Evolutionary conservation across 768 basidiomycete genomes (phyloP).

Genomic region (Tricholoma sp.): DNA sequence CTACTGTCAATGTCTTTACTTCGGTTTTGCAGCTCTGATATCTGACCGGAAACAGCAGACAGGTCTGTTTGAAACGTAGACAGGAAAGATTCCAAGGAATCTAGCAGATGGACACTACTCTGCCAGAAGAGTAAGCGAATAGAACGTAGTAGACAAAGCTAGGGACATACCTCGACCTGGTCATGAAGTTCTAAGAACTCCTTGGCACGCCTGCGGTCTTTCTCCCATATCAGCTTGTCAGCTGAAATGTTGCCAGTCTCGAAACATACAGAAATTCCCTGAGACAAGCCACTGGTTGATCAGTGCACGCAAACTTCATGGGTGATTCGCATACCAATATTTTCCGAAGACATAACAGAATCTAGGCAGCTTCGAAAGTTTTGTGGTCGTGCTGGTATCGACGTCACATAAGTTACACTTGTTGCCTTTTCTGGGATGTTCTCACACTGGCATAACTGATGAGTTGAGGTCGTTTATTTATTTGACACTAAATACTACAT

Average conservation of each 20-base stretch:
- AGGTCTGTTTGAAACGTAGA: conserved; percentile 95
- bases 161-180: conserved; percentile 68
- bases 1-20: conserved; percentile 88
- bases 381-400: background rate
- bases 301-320: background rate
- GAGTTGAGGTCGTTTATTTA: no score
- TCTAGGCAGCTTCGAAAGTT: background rate
- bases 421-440: background rate
- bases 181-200: conserved; percentile 89
- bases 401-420: no score
- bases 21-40: conserved; percentile 86
- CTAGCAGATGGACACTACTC: conserved; percentile 83
- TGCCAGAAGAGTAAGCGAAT: conserved; percentile 24
- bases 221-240: background rate
- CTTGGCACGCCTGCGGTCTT: conserved; percentile 35
- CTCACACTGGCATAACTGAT: no score
- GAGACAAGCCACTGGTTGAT: background rate
- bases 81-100: conserved; percentile 86
- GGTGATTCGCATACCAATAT: background rate
- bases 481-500: no score
- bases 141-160: background rate
- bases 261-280: conserved; percentile 30
- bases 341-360: background rate
- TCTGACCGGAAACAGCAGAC: conserved; percentile 92
- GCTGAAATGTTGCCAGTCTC: background rate